Base-by-base conservation (phyloP, 1,139 yeast genomes). In the Geotrichum restrictum region DNA sequence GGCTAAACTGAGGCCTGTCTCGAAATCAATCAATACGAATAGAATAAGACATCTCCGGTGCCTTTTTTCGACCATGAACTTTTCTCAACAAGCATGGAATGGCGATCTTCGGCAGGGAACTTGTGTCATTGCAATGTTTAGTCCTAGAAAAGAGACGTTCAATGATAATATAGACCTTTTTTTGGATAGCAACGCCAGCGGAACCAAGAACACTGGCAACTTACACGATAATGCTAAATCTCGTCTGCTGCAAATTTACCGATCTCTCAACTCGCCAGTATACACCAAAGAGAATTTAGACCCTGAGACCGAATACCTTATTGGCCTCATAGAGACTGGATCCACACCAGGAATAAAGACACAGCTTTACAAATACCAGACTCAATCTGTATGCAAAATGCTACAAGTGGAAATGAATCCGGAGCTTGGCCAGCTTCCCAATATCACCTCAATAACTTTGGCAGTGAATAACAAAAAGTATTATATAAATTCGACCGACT, bases 341-440 rank as follows among this genome's bases (percentile, higher is more conserved):
- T 60, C 65, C 3, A 68, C 81, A 1, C 65, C 68, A 1, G 88
- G 88, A 0, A 69, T 83, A 45, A 72, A 66, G 43, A 75, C 85
- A 14, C 57, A 61, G 0, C 67, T 83, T 8, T 83, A 82, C 61
- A 74, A 75, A 3, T 83, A 81, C 59, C 89, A 83, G 62, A 65
- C 74, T 10, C 74, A 77, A 49, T 81, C 88, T 0, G 70, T 83
- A 1, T 73, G 78, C 4, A 78, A 76, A 57, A 83, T 83, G 88
- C 64, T 76, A 31, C 77, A 75, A 53, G 74, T 73, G 59, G 89
- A 83, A 60, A 62, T 75, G 0, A 45, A 59, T 1, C 69, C 74
- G 0, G 60, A 59, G 11, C 64, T 63, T 18, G 65, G 69, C 4
- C 52, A 74, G 0, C 70, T 77, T 45, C 85, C 88, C 0, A 73